A percentile compares a stretch with the other conserved stretches of the same genome.
These are phyloP conservation scores for Rhodotorula sp. DNA, from an alignment of 1,284 basidiomycete genomes.

Conservation along the genomic window DNA sequence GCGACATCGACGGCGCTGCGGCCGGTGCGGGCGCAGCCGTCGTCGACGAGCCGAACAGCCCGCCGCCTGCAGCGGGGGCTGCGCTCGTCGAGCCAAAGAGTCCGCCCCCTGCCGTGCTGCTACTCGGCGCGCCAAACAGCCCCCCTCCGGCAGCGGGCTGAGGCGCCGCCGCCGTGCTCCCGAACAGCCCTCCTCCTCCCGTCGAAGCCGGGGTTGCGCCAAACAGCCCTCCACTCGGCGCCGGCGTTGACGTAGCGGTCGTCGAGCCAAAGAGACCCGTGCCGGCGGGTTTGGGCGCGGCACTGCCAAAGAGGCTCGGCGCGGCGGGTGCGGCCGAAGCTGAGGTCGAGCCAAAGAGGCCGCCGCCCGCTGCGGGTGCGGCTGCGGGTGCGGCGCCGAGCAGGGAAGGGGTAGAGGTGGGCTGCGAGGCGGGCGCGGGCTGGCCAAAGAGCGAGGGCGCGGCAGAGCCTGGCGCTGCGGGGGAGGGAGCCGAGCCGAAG, in stretches of 20 bases:
- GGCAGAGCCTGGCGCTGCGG: background rate
- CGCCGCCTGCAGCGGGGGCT: background rate
- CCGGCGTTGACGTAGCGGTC: background rate
- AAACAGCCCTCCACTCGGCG: constrained; percentile 8
- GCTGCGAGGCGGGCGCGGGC: background rate
- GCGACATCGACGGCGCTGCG: constrained; percentile 11
- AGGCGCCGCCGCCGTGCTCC: background rate
- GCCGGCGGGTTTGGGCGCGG: background rate
- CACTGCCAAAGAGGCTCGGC: constrained; percentile 3
- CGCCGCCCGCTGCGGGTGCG: background rate
- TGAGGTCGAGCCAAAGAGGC: constrained; percentile 13
- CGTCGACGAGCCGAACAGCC: constrained; percentile 10
- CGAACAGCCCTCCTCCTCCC: constrained; percentile 4
- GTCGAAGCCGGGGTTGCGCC: background rate
- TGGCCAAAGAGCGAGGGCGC: constrained; percentile 29
- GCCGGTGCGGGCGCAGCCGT: constrained; percentile 1
- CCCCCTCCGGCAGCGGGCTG: background rate
- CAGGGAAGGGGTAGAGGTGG: background rate
- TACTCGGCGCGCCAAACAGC: no score
- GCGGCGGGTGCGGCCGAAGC: background rate
- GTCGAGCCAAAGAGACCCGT: constrained; percentile 15
- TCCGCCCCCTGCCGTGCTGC: background rate
- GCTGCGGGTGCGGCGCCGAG: constrained; percentile 11
- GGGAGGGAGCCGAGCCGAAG: constrained; percentile 19
- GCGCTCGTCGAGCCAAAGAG: constrained; percentile 6